Evolutionary conservation across 106 monocot genomes (phyloP), one percentile per base, ranked within the genome.

Genomic region (Agapanthus africanus): DNA sequence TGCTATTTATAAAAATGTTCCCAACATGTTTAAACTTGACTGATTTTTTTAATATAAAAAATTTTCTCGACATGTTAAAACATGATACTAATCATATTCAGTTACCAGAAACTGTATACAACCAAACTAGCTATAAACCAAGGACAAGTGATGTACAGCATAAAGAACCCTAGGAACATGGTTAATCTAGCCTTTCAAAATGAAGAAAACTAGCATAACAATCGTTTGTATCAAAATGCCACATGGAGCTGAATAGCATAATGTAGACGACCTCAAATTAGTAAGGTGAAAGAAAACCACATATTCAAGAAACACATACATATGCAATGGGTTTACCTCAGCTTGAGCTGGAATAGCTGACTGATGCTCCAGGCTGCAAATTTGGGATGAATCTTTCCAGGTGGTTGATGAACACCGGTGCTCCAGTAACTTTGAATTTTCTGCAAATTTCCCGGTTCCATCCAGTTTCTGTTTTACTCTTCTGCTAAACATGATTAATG

Each of bases 401-500:
- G 0, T 69, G 27, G 21, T 19, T 31, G 56, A 30, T 37, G 60
- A 49, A 63, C 39, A 46, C 37, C 40, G 61, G 15, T 63, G 37
- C 4, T 52, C 60, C 38, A 22, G 40, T 28, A 26, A 32, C 50
- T 40, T 69, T 23, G 38, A 42, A 65, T 66, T 59, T 38, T 35
- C 36, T 32, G 37, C 33, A 62, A 19, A 52, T 62, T 26, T 61
- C 57, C 54, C 70, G 19, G 13, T 42, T 34, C 26, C 15, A 70
- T 59, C 69, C 13, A 16, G 35, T 22, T 65, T 70, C 59, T 49
- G 77, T 73, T 78, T 82, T 13, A 35, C 37, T 65, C 73, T 82
- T 74, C 82, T 77, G 50, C n/a, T 28, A 70, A 82, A 82, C 6
- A 78, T 82, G 60, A 77, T 66, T 40, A 77, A 66, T 22, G 73